Conservation (phyloP, 1,284 basidiomycete genomes). For the Rhodotorula glutinis region DNA sequence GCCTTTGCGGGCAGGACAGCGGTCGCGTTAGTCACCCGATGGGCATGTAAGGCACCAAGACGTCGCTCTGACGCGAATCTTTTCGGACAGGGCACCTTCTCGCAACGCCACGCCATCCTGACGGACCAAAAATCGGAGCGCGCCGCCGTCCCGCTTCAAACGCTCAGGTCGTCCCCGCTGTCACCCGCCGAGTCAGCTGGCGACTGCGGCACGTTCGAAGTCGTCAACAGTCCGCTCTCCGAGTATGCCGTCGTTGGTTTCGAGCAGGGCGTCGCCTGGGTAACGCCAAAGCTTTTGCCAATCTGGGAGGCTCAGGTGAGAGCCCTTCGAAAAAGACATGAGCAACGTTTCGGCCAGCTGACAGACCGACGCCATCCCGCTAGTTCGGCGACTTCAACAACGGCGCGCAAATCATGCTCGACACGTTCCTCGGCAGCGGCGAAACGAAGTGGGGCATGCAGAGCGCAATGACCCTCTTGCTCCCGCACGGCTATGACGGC, state of each 20-base stretch:
- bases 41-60: too few relatives aligned
- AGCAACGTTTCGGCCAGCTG: too few relatives aligned
- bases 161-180: conserved; percentile 5
- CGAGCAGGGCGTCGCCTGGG: conserved; percentile 84
- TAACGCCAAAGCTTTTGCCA: conserved; percentile 68
- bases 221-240: conserved; percentile 43
- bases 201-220: conserved; percentile 48
- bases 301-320: conserved; percentile 82
- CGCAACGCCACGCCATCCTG: conserved; percentile 84
- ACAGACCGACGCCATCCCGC: too few relatives aligned
- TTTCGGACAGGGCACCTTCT: conserved; percentile 65
- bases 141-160: conserved; percentile 29
- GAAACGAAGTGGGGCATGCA: conserved; percentile 54
- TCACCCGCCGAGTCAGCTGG: conserved; percentile 8
- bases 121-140: conserved; percentile 63
- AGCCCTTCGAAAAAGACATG: too few relatives aligned
- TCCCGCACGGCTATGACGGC: conserved; percentile 55
- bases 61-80: neutral
- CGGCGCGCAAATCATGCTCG: conserved; percentile 65
- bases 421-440: conserved; percentile 76
- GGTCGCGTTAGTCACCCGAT: conserved; percentile 57
- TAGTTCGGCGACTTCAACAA: conserved; percentile 71
- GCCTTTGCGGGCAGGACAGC: conserved; percentile 86
- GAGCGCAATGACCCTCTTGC: conserved; percentile 38
- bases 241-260: conserved; percentile 56